Conservation (phyloP, 2,329 filamentous ascomycete species). For the Penicillium sp. region DNA sequence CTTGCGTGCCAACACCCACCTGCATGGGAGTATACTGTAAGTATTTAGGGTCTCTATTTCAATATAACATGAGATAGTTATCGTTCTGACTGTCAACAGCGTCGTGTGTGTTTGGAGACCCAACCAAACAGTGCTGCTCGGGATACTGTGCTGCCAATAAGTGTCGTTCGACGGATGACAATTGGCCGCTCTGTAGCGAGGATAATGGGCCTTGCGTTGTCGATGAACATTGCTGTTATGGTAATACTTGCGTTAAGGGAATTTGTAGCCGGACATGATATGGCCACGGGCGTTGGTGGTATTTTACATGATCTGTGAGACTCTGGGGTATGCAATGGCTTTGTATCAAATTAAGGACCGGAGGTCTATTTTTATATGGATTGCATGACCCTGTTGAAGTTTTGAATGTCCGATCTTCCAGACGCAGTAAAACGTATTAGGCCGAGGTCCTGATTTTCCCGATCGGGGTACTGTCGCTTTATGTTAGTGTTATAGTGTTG, state of each 20-base stretch:
- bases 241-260: conserved; percentile 26
- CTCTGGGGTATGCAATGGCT: background rate
- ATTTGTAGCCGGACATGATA: conserved; percentile 18
- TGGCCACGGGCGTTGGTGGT: background rate
- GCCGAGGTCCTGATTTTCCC: too few relatives aligned
- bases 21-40: conserved; percentile 29
- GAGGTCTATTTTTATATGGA: background rate
- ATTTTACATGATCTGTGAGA: background rate
- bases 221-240: conserved; percentile 33
- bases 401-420: too few relatives aligned
- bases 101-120: conserved; percentile 21
- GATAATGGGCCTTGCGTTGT: conserved; percentile 26
- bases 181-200: conserved; percentile 31
- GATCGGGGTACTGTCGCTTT: too few relatives aligned
- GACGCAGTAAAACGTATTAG: too few relatives aligned
- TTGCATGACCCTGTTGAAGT: too few relatives aligned
- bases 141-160: conserved; percentile 31
- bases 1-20: conserved; percentile 26
- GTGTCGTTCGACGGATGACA: conserved; percentile 29
- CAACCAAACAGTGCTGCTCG: conserved; percentile 27
- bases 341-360: background rate
- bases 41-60: too few relatives aligned
- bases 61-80: too few relatives aligned
- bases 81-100: conserved; percentile 1
- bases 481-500: too few relatives aligned